Conservation (phyloP, 2,329 filamentous ascomycete species). For the Fusarium staphyleae region DNA sequence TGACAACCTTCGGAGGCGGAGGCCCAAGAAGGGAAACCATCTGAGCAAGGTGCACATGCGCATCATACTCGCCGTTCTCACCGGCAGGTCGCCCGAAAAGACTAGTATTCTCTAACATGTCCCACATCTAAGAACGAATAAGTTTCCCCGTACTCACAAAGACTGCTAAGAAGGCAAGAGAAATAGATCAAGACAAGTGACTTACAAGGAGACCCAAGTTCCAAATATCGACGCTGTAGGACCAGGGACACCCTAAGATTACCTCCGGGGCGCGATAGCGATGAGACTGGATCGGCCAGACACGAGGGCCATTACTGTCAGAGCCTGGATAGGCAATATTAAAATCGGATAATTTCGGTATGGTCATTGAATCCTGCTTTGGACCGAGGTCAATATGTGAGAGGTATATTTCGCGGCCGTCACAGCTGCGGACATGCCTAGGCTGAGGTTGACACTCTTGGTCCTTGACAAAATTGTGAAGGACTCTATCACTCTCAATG, state of each 20-base stretch:
- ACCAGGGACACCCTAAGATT: conserved; percentile 31
- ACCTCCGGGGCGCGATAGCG: conserved; percentile 37
- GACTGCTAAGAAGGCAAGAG: too few species aligned
- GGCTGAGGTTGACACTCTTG: conserved; percentile 3
- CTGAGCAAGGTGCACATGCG: conserved; percentile 35
- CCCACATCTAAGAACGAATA: conserved; percentile 31
- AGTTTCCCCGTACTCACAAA: too few species aligned
- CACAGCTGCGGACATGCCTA: conserved; percentile 10
- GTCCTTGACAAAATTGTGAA: conserved; percentile 12
- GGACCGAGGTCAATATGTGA: conserved; percentile 29
- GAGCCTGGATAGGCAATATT: conserved; percentile 24
- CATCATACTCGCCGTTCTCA: conserved; percentile 34
- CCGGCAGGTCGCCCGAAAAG: conserved; percentile 27
- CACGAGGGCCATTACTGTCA: neutral
- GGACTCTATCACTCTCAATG: conserved; percentile 23
- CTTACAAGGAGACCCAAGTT: conserved; percentile 14
- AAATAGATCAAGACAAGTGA: too few species aligned
- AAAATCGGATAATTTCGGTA: conserved; percentile 32
- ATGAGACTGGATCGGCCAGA: conserved; percentile 34
- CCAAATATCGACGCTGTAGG: conserved; percentile 14
- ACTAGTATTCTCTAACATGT: conserved; percentile 30
- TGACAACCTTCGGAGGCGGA: conserved; percentile 19
- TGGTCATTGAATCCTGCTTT: conserved; percentile 8
- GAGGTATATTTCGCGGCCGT: conserved; percentile 23
- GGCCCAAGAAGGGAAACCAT: conserved; percentile 28